A percentile compares a stretch with the other conserved stretches of the same genome.
Evolutionary conservation across 2,329 filamentous ascomycete species (phyloP).

Genomic region (Microsporum audouinii): DNA sequence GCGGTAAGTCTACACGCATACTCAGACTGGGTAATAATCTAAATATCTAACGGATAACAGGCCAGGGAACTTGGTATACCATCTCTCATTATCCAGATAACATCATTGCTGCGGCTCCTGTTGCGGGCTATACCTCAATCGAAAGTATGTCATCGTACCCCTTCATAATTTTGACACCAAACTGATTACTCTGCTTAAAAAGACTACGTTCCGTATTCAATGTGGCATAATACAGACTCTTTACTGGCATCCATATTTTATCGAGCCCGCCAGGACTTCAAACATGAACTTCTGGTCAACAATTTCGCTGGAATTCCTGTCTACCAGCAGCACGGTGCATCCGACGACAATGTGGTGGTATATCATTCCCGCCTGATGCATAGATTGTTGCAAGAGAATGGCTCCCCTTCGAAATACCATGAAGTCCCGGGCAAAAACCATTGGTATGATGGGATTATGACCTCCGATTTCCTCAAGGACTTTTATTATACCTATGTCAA

Average conservation of each 20-base stretch:
- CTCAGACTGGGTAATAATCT: not conserved
- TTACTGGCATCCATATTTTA: conserved; percentile 38
- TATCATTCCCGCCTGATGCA: conserved; percentile 47
- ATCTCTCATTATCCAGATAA: conserved; percentile 47
- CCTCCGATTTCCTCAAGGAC: conserved; percentile 36
- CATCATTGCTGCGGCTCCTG: conserved; percentile 44
- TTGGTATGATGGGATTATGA: conserved; percentile 47
- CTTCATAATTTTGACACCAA: not conserved
- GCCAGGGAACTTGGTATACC: conserved; percentile 48
- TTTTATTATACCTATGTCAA: conserved; percentile 35
- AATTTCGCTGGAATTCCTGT: conserved; percentile 44
- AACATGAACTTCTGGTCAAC: conserved; percentile 43
- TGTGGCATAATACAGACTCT: conserved; percentile 47
- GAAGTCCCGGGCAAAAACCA: conserved; percentile 42
- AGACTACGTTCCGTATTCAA: conserved; percentile 47
- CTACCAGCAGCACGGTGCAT: conserved; percentile 45
- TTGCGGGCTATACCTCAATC: conserved; percentile 49
- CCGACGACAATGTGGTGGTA: conserved; percentile 48
- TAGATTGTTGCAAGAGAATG: conserved; percentile 36
- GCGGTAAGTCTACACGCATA: conserved; percentile 27
- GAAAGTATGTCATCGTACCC: conserved; percentile 27
- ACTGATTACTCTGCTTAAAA: conserved; percentile 7
- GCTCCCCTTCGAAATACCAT: conserved; percentile 35
- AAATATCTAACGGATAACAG: conserved; percentile 16
- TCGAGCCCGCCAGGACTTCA: conserved; percentile 41